These are phyloP conservation scores for Phytophthora niederhauseri DNA, from an alignment of 352 stramenopile species.

Conservation along the genomic window DNA sequence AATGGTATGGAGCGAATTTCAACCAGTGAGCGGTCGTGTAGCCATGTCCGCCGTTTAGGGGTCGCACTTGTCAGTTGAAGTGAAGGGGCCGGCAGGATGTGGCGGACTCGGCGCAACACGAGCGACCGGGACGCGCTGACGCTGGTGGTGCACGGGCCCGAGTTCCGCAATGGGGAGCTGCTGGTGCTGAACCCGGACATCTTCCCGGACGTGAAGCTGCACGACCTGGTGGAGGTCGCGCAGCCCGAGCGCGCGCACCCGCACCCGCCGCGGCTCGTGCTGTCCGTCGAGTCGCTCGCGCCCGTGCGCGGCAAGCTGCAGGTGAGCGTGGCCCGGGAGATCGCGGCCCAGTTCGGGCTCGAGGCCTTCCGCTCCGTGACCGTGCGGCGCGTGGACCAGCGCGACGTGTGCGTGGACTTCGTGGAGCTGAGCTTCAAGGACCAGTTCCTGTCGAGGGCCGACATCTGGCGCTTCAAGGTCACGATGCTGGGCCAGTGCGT, in stretches of 20 bases:
- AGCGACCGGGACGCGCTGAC: conserved; percentile 51
- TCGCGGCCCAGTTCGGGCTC: conserved; percentile 75
- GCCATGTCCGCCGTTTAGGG: background rate
- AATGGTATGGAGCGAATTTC: background rate
- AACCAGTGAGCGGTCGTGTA: background rate
- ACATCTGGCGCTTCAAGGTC: conserved; percentile 91
- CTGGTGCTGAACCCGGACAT: conserved; percentile 79
- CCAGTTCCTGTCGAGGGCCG: conserved; percentile 91
- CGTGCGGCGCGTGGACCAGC: conserved; percentile 61
- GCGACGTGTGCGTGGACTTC: conserved; percentile 75
- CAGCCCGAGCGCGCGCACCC: conserved; percentile 59
- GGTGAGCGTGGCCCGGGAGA: conserved; percentile 78
- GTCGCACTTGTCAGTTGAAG: background rate
- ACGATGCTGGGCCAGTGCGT: conserved; percentile 77
- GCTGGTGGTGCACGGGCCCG: conserved; percentile 73
- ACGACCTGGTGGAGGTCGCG: conserved; percentile 66
- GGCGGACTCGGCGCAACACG: conserved; percentile 42
- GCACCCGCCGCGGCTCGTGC: conserved; percentile 50
- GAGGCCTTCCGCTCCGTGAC: conserved; percentile 63
- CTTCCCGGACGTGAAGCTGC: conserved; percentile 63
- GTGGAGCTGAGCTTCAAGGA: conserved; percentile 92
- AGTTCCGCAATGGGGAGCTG: conserved; percentile 71
- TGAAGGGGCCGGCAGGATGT: conserved; percentile 19
- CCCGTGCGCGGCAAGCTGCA: conserved; percentile 77
- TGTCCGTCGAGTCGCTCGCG: conserved; percentile 66